Base-by-base conservation (phyloP, 768 basidiomycete genomes). In the Russula emetica region DNA sequence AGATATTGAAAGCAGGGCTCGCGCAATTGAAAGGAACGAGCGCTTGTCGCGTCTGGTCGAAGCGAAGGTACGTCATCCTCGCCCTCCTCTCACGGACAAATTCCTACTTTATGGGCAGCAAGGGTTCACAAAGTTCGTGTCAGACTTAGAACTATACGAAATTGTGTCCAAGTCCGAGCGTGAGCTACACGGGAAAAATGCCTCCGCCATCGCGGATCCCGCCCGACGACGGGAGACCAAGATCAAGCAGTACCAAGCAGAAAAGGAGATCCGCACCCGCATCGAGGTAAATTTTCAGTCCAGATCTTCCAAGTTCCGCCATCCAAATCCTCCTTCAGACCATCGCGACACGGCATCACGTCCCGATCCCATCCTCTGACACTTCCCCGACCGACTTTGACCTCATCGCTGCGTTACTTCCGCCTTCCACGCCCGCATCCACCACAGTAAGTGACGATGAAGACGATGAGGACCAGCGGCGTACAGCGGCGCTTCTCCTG, bases 161-260 rank as follows among this genome's bases (percentile, higher is more conserved):
- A 78, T 94, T 52, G 75, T 92, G 10, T 80, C 86, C 0, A 78
- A 82, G 36, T 77, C 79, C 2, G 87, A 92, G 68, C 81, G 81
- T 52, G 74, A 73, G 14, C 71, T 92, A 13, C 82, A 86, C 67
- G 76, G 75, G 50, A 79, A 79, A 53, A 80, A 78, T 58, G 67
- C 80, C 11, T 78, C 78, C 10, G 69, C 77, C n/a, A 74, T 86
- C 55, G 74, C 70, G 11, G 89, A 98, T 73, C 82, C 87, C 22
- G 82, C 84, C 1, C 83, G 81, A 71, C 80, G 88, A 61, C 78
- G 97, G 68, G 94, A 96, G 68, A 73, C 87, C 38, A 99, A 97
- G 78, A 97, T 99, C 67, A 86, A 84, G 65, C 94, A 95, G 72
- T 98, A 85, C 74, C 86, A 87, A 74, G 82, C 84, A 61, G 94